phyloP scores from a whole-genome alignment of 2,329 filamentous ascomycete genomes.

The Aspergillus sp. region DNA sequence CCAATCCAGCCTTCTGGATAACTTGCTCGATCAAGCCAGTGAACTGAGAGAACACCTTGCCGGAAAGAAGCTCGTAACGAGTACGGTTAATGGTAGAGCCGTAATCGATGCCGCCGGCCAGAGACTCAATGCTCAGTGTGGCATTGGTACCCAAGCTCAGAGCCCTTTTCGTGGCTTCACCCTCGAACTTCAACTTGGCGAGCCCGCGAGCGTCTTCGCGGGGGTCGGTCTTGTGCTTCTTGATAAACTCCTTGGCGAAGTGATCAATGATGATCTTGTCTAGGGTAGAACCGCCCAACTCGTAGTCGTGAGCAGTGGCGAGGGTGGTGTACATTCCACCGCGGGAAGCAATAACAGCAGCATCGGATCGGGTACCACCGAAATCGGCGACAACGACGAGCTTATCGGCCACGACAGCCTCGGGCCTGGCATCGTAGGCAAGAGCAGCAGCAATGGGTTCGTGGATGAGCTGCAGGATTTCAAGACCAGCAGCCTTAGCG shows the following conservation, averaged over 20 bases:
- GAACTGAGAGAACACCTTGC: slow-evolving; percentile 86
- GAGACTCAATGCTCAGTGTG: slow-evolving; percentile 87
- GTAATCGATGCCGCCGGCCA: slow-evolving; percentile 88
- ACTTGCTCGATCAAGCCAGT: slow-evolving; percentile 79
- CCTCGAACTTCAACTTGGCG: slow-evolving; percentile 89
- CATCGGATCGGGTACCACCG: slow-evolving; percentile 88
- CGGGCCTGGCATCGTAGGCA: slow-evolving; percentile 84
- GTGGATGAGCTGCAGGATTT: slow-evolving; percentile 88
- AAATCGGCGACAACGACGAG: slow-evolving; percentile 87
- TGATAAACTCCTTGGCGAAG: slow-evolving; percentile 98
- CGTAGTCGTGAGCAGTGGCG: slow-evolving; percentile 92
- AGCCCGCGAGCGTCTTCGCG: slow-evolving; percentile 76
- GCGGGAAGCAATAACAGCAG: slow-evolving; percentile 84
- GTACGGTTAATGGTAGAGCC: slow-evolving; percentile 87
- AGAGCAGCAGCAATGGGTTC: slow-evolving; percentile 88
- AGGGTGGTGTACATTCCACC: slow-evolving; percentile 96
- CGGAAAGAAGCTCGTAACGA: slow-evolving; percentile 84
- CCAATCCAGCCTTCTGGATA: slow-evolving; percentile 87
- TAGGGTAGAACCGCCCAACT: slow-evolving; percentile 80
- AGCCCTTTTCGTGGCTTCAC: slow-evolving; percentile 88
- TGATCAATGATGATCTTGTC: slow-evolving; percentile 92
- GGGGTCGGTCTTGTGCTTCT: slow-evolving; percentile 91
- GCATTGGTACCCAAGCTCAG: slow-evolving; percentile 86
- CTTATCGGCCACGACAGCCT: slow-evolving; percentile 77
- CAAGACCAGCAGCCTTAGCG: slow-evolving; percentile 76